Evolutionary conservation across 106 monocot genomes (phyloP).

Genomic region (Amphibolis antarctica): DNA sequence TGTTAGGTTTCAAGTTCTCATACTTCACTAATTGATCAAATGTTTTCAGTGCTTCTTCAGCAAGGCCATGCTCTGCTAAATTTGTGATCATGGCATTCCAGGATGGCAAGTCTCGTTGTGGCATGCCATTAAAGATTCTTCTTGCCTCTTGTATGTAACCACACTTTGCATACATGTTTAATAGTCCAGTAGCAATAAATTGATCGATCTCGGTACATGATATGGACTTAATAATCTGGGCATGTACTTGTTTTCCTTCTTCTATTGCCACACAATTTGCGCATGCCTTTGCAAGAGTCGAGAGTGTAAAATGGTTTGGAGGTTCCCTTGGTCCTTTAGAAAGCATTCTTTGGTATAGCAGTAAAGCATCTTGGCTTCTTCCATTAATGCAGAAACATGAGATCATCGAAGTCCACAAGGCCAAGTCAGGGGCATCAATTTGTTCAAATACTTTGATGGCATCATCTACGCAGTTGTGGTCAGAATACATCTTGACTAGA

Average conservation of each 20-base stretch:
- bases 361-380: constrained; percentile 15
- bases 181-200: constrained; percentile 17
- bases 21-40: constrained; percentile 33
- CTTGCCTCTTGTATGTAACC: constrained; percentile 41
- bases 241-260: constrained; percentile 49
- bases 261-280: constrained; percentile 20
- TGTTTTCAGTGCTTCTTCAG: constrained; percentile 19
- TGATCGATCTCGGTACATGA: background rate
- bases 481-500: constrained; percentile 38
- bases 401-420: constrained; percentile 41
- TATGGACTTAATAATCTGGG: constrained; percentile 18
- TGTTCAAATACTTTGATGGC: constrained; percentile 32
- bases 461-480: constrained; percentile 15
- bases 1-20: constrained; percentile 27
- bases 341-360: constrained; percentile 32
- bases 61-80: constrained; percentile 38
- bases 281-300: constrained; percentile 27
- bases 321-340: constrained; percentile 9
- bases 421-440: constrained; percentile 24
- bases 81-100: constrained; percentile 64
- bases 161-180: constrained; percentile 38
- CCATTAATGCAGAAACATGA: constrained; percentile 24
- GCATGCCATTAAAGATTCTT: constrained; percentile 25
- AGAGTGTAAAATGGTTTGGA: constrained; percentile 24
- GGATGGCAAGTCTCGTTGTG: constrained; percentile 27